Conservation (phyloP, 257 asterid genomes). For the Nicotiana tomentosiformis region DNA sequence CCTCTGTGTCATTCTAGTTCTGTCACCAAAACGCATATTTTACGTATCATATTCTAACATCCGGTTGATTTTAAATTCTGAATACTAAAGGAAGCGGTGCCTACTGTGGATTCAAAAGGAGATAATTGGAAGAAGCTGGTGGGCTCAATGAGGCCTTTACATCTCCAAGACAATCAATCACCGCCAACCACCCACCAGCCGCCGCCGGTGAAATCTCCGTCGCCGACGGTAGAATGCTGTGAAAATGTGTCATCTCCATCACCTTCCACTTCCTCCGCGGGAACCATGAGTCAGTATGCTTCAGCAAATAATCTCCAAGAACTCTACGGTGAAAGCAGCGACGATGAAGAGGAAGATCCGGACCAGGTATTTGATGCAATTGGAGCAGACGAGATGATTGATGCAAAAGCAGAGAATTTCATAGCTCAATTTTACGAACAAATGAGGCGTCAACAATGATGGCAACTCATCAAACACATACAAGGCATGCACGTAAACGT, state of each 20-base stretch:
- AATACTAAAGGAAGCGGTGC: neutral
- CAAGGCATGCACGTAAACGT: neutral
- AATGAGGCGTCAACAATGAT: constrained; percentile 23
- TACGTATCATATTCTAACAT: too few relatives aligned
- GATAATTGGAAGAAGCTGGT: constrained; percentile 58
- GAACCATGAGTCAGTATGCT: constrained; percentile 35
- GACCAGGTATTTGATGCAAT: constrained; percentile 29
- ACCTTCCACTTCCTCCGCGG: neutral
- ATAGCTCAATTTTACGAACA: constrained; percentile 33
- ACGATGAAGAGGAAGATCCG: constrained; percentile 22
- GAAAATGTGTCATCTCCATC: neutral
- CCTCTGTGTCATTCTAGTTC: too few relatives aligned
- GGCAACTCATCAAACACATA: neutral
- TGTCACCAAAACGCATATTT: too few relatives aligned
- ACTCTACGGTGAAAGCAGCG: neutral
- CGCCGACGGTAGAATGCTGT: neutral
- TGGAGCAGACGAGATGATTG: constrained; percentile 33
- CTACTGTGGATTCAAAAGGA: constrained; percentile 9
- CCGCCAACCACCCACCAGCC: constrained; percentile 18
- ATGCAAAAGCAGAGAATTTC: constrained; percentile 33
- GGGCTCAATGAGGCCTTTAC: constrained; percentile 69
- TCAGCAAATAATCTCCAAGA: constrained; percentile 31
- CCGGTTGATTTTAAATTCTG: neutral
- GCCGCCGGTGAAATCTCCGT: neutral
- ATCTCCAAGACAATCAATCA: constrained; percentile 38